Conservation (phyloP, 179 eudicot genomes). For the Spergularia azorica region DNA sequence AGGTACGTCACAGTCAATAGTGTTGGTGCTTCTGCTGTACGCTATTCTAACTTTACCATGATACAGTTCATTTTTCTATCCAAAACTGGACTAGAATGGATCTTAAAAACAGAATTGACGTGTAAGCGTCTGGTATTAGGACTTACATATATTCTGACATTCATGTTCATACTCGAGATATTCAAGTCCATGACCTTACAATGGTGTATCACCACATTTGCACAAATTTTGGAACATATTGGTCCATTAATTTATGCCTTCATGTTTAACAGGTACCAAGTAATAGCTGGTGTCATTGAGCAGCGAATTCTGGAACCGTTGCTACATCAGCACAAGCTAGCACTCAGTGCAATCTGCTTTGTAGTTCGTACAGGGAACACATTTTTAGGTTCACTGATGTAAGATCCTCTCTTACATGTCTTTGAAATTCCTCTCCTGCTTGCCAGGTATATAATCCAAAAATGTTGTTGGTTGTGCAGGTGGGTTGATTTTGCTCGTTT, state of each 20-base stretch:
- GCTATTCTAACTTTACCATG: no score
- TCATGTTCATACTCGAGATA: not conserved
- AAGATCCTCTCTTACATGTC: slow-evolving; percentile 16
- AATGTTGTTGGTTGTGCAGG: slow-evolving; percentile 39
- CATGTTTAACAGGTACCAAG: slow-evolving; percentile 60
- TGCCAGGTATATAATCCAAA: not conserved
- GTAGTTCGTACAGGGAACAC: slow-evolving; percentile 91
- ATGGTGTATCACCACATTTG: no score
- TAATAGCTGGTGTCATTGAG: slow-evolving; percentile 83
- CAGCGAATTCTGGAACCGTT: slow-evolving; percentile 79
- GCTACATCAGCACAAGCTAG: slow-evolving; percentile 74
- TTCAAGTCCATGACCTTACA: not conserved
- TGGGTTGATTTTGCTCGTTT: slow-evolving; percentile 98
- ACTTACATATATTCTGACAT: no score
- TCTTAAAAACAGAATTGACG: no score
- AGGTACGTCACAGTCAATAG: slow-evolving; percentile 37
- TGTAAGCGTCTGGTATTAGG: no score
- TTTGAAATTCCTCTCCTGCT: not conserved
- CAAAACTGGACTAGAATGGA: no score
- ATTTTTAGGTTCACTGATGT: slow-evolving; percentile 88
- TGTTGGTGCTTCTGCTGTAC: no score
- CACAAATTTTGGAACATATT: not conserved
- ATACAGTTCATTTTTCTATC: no score
- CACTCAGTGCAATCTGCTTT: slow-evolving; percentile 75
- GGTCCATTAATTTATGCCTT: not conserved